Conservation (phyloP, 768 basidiomycete species). For the Pleurotus pulmonarius region DNA sequence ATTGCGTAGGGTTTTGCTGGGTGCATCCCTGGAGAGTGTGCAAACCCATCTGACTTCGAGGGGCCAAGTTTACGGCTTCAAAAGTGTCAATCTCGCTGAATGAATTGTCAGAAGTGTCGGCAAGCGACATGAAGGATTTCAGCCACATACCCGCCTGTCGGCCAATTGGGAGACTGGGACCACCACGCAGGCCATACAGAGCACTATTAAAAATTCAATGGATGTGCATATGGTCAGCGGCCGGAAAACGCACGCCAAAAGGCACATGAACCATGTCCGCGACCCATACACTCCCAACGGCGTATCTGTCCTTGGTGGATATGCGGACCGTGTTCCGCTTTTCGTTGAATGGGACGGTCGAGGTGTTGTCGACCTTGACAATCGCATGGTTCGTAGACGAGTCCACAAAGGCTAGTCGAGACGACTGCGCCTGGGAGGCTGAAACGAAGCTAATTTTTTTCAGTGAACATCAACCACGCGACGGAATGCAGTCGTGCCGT, state of each 20-base stretch:
- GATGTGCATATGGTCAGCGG: neutral
- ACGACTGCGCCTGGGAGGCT: slow-evolving; percentile 38
- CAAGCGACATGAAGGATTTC: slow-evolving; percentile 1
- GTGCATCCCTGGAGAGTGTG: slow-evolving; percentile 52
- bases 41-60: slow-evolving; percentile 48
- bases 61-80: slow-evolving; percentile 68
- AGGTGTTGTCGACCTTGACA: slow-evolving; percentile 72
- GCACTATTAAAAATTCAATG: slow-evolving; percentile 37
- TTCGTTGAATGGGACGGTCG: slow-evolving; percentile 43
- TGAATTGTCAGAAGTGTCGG: neutral
- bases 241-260: slow-evolving; percentile 45
- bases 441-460: slow-evolving; percentile 41
- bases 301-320: slow-evolving; percentile 48
- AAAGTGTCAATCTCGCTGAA: slow-evolving; percentile 71
- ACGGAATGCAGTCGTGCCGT: slow-evolving; percentile 11
- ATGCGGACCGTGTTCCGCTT: slow-evolving; percentile 73
- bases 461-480: too few species aligned
- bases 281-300: slow-evolving; percentile 61
- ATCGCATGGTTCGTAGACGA: slow-evolving; percentile 64
- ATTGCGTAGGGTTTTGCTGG: slow-evolving; percentile 38
- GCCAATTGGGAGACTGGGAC: slow-evolving; percentile 59
- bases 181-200: slow-evolving; percentile 72
- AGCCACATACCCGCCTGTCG: slow-evolving; percentile 46
- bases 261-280: slow-evolving; percentile 65
- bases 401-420: slow-evolving; percentile 61